A percentile compares a stretch with the other conserved stretches of the same genome.
These are phyloP conservation scores for Durotheca rogersii DNA, from an alignment of 495 filamentous ascomycete species.

Conservation along the genomic window DNA sequence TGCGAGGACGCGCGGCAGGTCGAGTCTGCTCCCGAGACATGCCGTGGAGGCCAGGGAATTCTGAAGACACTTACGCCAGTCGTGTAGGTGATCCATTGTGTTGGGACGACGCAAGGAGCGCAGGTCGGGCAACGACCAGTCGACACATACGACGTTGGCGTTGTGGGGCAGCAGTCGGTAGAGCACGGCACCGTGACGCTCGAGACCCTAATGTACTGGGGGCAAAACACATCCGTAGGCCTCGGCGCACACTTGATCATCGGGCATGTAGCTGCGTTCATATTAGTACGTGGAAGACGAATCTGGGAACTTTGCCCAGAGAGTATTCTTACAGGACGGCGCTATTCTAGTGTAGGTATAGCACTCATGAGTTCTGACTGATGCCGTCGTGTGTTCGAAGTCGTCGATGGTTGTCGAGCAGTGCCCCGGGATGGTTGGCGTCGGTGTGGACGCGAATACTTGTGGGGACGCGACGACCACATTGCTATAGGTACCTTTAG, in stretches of 20 bases:
- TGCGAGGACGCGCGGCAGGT: too few relatives aligned
- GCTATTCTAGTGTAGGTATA: slow-evolving; percentile 25
- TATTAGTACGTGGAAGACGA: background rate
- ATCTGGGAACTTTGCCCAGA: background rate
- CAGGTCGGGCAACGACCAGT: slow-evolving; percentile 35
- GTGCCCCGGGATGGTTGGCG: slow-evolving; percentile 19
- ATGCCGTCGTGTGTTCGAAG: slow-evolving; percentile 25
- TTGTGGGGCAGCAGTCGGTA: slow-evolving; percentile 45
- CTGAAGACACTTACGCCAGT: too few relatives aligned
- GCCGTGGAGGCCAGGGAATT: too few relatives aligned
- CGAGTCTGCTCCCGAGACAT: too few relatives aligned
- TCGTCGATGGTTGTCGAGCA: slow-evolving; percentile 33
- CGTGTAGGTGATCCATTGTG: slow-evolving; percentile 40
- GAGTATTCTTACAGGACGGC: slow-evolving; percentile 13
- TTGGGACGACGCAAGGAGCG: slow-evolving; percentile 37
- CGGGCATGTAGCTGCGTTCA: slow-evolving; percentile 25
- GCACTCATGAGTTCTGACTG: slow-evolving; percentile 27
- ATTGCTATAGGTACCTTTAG: slow-evolving; percentile 3
- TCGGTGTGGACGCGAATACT: slow-evolving; percentile 2
- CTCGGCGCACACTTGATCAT: slow-evolving; percentile 20
- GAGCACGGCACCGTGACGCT: slow-evolving; percentile 40
- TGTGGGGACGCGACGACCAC: slow-evolving; percentile 8
- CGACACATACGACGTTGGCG: slow-evolving; percentile 36
- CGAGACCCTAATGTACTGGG: slow-evolving; percentile 31
- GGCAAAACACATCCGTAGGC: slow-evolving; percentile 29